Evolutionary conservation across 441 rosid species (phyloP), one percentile per base, ranked within the genome.

Genomic region (Isatis lusitanica): DNA sequence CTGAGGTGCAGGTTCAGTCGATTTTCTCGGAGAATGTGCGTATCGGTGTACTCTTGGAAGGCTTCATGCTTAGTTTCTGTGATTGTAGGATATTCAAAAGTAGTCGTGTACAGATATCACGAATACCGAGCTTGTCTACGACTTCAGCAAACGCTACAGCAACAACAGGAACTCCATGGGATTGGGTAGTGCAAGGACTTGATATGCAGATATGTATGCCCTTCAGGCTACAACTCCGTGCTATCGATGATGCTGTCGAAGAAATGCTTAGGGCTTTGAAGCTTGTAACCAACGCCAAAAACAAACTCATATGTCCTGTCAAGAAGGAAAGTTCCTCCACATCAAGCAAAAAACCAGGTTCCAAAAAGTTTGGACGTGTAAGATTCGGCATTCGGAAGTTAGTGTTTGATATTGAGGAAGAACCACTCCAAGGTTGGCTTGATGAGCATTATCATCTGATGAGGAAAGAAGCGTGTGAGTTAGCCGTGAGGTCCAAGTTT

Each of bases 391-490:
- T 96, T 68, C 93, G 94, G 35, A 91, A 87, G 76, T 76, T 96
- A 40, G 82, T 81, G 46, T 94, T 88, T 84, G 98, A 96, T 75
- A 91, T 96, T 38, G 98, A 96, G 86, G 99, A 96, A 84, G 99
- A 96, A 76, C 99, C 99, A 11, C 56, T 96, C 43, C 98, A 93
- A 78, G 99, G 99, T 47, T 96, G 99, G 99, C 97, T 93, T 84
- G 99, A 93, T 83, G 97, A 93, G 74, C 98, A 89, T 76, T 93
- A 87, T 73, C 87, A 79, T 55, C 83, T 96, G 70, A 83, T 88
- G 94, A 96, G 84, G 80, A 89, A 83, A 38, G 96, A 89, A 84
- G 97, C 97, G n/a, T 72, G 76, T 82, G 98, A 93, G 81, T 83
- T 88, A 78, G 97, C 98, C 77, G 86, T 92, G 67, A 83, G 97